These are phyloP conservation scores for Beauveria scarabaeidicola DNA, from an alignment of 2,329 filamentous ascomycete species.

Conservation along the genomic window DNA sequence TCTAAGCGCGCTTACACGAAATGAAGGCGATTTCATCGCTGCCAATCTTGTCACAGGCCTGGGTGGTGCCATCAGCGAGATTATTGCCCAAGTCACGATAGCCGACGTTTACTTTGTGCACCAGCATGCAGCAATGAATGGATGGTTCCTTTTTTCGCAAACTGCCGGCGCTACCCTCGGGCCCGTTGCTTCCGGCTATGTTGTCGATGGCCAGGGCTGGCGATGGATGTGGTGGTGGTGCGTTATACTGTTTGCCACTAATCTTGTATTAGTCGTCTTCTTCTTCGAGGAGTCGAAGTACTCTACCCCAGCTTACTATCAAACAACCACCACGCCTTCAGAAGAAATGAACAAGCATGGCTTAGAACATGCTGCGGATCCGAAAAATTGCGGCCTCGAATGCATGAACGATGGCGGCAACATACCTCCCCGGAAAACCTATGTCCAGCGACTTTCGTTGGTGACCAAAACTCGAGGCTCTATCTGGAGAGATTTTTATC, in stretches of 20 bases:
- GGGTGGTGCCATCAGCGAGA: constrained; percentile 30
- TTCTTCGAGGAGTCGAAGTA: constrained; percentile 3
- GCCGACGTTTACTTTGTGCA: constrained; percentile 26
- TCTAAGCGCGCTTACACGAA: constrained; percentile 12
- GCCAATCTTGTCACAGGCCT: constrained; percentile 21
- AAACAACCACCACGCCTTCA: not conserved
- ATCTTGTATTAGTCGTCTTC: not conserved
- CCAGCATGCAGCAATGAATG: constrained; percentile 21
- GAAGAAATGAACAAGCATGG: not conserved
- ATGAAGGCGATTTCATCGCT: constrained; percentile 14
- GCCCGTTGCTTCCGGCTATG: constrained; percentile 15
- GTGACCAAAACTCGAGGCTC: not conserved
- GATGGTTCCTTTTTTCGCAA: constrained; percentile 21
- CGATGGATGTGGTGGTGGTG: constrained; percentile 22
- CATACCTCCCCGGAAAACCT: not conserved
- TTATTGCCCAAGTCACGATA: constrained; percentile 29
- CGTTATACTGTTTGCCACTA: not conserved
- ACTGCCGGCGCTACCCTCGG: constrained; percentile 20
- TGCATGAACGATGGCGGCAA: not conserved
- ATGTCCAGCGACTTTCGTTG: not conserved
- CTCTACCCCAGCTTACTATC: not conserved
- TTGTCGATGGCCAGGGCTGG: constrained; percentile 19
- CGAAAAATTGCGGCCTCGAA: not conserved
- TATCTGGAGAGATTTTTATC: not conserved
- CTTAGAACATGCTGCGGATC: not conserved